Evolutionary conservation across 192 early-diverging fungal species (phyloP).

Genomic region (Pilobolus umbonatus): DNA sequence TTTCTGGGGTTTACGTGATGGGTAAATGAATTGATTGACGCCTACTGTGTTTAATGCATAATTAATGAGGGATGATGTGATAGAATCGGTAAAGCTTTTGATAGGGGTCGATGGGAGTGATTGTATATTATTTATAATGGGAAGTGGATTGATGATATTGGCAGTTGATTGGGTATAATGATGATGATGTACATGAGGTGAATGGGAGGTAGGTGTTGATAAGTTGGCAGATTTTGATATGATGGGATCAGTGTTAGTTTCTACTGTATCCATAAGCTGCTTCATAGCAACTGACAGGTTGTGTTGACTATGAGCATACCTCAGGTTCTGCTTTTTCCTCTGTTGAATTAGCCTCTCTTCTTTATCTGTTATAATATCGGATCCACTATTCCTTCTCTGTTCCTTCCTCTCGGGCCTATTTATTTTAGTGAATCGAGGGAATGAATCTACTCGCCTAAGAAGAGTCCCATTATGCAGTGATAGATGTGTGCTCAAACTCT

Average conservation of each 20-base stretch:
- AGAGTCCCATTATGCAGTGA: not conserved
- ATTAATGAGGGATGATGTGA: not conserved
- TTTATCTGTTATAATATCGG: not conserved
- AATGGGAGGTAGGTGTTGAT: not conserved
- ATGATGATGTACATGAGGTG: constrained; percentile 8
- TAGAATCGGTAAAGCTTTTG: not conserved
- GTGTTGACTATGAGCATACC: constrained; percentile 11
- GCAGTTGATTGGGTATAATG: not conserved
- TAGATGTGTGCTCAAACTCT: constrained; percentile 5
- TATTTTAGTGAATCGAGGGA: constrained; percentile 1
- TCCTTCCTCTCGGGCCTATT: constrained; percentile 3
- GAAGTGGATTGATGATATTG: constrained; percentile 1
- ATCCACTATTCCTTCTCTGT: constrained; percentile 1
- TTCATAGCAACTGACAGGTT: not conserved
- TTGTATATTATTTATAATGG: not conserved
- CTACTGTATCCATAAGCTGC: constrained; percentile 7
- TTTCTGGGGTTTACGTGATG: not conserved
- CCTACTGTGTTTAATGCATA: not conserved
- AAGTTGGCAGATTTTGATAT: not conserved
- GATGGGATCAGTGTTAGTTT: not conserved
- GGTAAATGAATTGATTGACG: not conserved
- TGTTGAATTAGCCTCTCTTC: not conserved
- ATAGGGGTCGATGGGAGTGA: not conserved
- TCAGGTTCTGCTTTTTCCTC: not conserved
- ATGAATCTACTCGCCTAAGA: not conserved